Evolutionary conservation across 225 moss, liverwort and hornwort species (phyloP).

Genomic region (Climacium dendroides): DNA sequence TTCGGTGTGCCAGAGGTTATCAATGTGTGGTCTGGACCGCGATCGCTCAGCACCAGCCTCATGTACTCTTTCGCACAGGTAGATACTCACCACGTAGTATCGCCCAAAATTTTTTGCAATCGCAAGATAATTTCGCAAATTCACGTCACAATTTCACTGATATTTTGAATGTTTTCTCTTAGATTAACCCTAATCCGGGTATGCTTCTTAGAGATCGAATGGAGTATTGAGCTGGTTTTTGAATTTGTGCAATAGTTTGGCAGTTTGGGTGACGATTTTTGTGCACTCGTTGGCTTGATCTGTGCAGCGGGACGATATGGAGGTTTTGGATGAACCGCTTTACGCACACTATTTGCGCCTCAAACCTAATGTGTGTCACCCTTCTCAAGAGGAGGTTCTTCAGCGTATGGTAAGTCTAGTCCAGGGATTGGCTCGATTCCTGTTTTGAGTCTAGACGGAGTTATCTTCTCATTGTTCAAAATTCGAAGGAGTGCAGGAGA

Average conservation of each 20-base stretch:
- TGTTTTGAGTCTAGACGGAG: neutral
- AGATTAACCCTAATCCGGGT: neutral
- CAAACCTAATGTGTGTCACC: conserved; percentile 43
- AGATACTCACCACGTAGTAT: neutral
- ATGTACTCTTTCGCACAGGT: conserved; percentile 99
- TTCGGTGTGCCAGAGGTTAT: conserved; percentile 39
- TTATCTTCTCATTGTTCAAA: neutral
- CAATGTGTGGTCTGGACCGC: conserved; percentile 85
- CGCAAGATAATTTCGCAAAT: neutral
- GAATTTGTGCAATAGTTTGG: neutral
- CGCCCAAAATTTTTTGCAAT: neutral
- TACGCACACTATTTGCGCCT: conserved; percentile 64
- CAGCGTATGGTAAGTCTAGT: conserved; percentile 30
- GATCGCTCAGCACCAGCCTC: conserved; percentile 92
- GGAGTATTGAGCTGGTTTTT: neutral
- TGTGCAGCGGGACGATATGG: conserved; percentile 75
- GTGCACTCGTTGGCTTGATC: neutral
- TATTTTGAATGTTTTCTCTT: neutral
- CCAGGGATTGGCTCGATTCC: neutral
- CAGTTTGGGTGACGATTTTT: neutral
- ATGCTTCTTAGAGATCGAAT: neutral
- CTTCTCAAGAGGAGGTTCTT: conserved; percentile 63
- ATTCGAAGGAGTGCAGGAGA: conserved; percentile 47
- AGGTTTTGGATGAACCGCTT: conserved; percentile 80
- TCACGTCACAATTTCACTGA: neutral